phyloP scores from a whole-genome alignment of 345 rosid genomes.

The Nasturtium officinale region DNA sequence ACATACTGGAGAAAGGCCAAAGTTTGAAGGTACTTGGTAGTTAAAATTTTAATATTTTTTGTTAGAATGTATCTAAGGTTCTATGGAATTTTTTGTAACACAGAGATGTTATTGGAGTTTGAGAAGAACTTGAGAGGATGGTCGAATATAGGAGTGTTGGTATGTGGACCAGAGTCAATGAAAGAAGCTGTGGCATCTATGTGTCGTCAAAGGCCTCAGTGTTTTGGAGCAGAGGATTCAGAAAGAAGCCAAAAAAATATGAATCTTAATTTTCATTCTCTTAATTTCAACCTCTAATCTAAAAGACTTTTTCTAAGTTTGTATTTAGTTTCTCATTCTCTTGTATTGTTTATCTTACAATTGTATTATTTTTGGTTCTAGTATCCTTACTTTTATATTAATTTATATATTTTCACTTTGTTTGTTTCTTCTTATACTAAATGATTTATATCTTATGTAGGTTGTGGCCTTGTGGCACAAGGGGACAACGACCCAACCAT shows the following conservation, averaged over 20 bases:
- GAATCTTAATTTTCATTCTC: conserved; percentile 29
- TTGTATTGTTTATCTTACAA: background rate
- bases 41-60: background rate
- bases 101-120: conserved; percentile 63
- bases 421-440: no score
- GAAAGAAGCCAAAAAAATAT: conserved; percentile 12
- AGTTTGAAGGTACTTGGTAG: conserved; percentile 58
- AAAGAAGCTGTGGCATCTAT: conserved; percentile 60
- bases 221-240: conserved; percentile 15
- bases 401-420: no score
- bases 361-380: background rate
- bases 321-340: background rate
- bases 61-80: background rate
- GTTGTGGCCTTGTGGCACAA: no score
- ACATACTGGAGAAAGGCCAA: conserved; percentile 72
- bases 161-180: conserved; percentile 83
- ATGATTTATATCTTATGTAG: no score
- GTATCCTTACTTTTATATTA: background rate
- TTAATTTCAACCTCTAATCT: conserved; percentile 31
- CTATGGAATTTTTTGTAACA: background rate
- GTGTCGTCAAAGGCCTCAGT: conserved; percentile 25
- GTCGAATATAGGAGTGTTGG: conserved; percentile 64
- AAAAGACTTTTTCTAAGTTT: background rate
- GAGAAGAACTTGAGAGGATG: conserved; percentile 48
- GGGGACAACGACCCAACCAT: no score